phyloP scores from a whole-genome alignment of 2,329 filamentous ascomycete genomes.

The Exophiala oligosperma region DNA sequence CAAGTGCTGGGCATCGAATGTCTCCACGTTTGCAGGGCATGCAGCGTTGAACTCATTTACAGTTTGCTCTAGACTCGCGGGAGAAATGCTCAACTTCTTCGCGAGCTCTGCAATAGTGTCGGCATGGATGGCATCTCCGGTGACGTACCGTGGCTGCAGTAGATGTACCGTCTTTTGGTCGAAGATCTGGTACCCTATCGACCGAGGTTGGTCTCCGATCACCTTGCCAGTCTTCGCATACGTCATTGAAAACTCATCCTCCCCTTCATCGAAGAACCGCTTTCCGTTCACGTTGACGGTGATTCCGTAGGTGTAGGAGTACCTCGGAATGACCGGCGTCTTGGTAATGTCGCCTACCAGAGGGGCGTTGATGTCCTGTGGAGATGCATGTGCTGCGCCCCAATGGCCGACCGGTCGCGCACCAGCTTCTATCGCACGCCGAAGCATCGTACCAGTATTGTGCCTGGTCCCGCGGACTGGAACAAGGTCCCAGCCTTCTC shows the following conservation, averaged over 20 bases:
- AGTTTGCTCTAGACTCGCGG: slow-evolving; percentile 40
- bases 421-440: slow-evolving; percentile 48
- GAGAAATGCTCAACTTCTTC: slow-evolving; percentile 43
- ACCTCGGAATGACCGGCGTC: slow-evolving; percentile 68
- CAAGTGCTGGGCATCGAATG: too few species aligned
- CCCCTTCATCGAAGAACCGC: slow-evolving; percentile 66
- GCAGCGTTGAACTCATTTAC: slow-evolving; percentile 12
- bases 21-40: slow-evolving; percentile 48
- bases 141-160: slow-evolving; percentile 62
- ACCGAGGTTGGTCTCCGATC: slow-evolving; percentile 59
- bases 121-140: slow-evolving; percentile 49
- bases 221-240: slow-evolving; percentile 65
- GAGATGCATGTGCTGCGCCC: slow-evolving; percentile 64
- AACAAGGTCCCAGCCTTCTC: slow-evolving; percentile 63
- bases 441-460: slow-evolving; percentile 62
- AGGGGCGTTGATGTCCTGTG: slow-evolving; percentile 64
- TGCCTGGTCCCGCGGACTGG: slow-evolving; percentile 63
- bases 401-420: slow-evolving; percentile 59
- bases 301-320: slow-evolving; percentile 64
- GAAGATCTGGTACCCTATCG: slow-evolving; percentile 65
- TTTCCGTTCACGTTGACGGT: slow-evolving; percentile 61
- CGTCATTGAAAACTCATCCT: slow-evolving; percentile 65
- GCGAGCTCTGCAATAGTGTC: slow-evolving; percentile 48
- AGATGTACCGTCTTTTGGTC: slow-evolving; percentile 53
- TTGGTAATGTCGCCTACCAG: slow-evolving; percentile 55